These are phyloP conservation scores for Dioszegia aurantiaca DNA, from an alignment of 768 basidiomycete genomes.

Conservation along the genomic window DNA sequence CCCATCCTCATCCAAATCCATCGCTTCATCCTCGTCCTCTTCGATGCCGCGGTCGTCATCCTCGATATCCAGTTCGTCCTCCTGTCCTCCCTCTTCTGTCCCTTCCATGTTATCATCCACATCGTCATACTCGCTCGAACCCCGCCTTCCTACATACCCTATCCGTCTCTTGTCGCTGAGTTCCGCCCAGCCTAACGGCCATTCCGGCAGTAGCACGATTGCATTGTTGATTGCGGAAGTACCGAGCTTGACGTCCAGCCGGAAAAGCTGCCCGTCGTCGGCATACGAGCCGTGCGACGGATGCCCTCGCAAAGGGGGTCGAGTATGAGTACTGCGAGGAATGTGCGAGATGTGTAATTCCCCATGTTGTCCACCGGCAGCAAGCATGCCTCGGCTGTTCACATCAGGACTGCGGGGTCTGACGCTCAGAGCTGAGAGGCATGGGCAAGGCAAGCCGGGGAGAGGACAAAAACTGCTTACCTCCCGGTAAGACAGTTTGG, in stretches of 20 bases:
- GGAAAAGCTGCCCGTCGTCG: constrained; percentile 24
- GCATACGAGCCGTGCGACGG: no score
- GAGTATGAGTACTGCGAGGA: background rate
- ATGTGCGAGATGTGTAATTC: constrained; percentile 45
- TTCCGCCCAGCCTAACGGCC: constrained; percentile 33
- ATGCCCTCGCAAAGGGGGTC: no score
- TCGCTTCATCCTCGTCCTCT: constrained; percentile 8
- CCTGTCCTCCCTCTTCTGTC: background rate
- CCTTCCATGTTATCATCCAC: constrained; percentile 5
- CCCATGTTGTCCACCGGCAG: constrained; percentile 50
- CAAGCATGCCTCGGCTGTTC: constrained; percentile 36
- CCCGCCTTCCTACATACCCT: constrained; percentile 24
- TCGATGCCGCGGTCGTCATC: constrained; percentile 3
- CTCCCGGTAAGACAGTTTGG: constrained; percentile 50
- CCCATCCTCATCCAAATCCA: constrained; percentile 13
- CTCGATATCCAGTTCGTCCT: constrained; percentile 9
- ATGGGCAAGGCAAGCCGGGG: background rate
- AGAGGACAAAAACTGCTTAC: constrained; percentile 27
- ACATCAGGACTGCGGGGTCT: constrained; percentile 4
- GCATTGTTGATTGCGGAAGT: constrained; percentile 50
- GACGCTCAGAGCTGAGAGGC: background rate
- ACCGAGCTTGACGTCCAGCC: constrained; percentile 32
- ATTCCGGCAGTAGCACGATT: constrained; percentile 41
- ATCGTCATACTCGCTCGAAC: background rate
- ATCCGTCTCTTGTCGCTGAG: constrained; percentile 9